Evolutionary conservation across 345 rosid species (phyloP), one percentile per base, ranked within the genome.

Genomic region (Rhizophora apiculata): DNA sequence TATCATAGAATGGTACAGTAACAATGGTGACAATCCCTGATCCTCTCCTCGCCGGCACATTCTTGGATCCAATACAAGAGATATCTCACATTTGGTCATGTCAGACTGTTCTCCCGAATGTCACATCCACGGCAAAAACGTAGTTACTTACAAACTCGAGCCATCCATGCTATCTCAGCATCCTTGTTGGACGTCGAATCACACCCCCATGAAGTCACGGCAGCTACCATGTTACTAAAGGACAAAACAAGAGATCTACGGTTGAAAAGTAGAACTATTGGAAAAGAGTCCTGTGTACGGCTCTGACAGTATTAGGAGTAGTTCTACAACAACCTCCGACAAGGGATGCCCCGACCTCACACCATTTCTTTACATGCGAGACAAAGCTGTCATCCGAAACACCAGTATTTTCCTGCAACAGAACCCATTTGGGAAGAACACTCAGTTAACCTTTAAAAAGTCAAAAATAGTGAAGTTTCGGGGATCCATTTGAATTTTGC

Each of bases 341-440:
- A 16, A 90, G 84, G 36, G 88, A 88, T 74, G 88, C 91, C 53
- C 93, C 93, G 16, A 46, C 74, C 73, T 88, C 86, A 1, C 83
- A 80, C 96, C 96, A 90, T 70, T 73, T 86, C 70, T 72, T 83
- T 72, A 88, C 87, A 63, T 83, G 80, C 0, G 96, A 88, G 2
- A 90, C 87, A 78, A 88, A 88, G 70, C 84, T 90, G 60, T 90
- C 85, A 78, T 90, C 83, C 6, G 87, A 77, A 27, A 90, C 87
- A 68, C 96, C 90, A 29, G 89, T 86, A 63, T 88, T 86, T 76
- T 84, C 86, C 96, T 86, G 86, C 83, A 78, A 74, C 39, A 69
- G 1, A 8, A 24, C 60, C 24, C 3, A 26, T 6, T 24, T 10
- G 26, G 55, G 10, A 32, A 15, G 56, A 27, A 56, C 31, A 21